Conservation (phyloP, 805 yeast species). For the Maudiozyma bulderi region DNA sequence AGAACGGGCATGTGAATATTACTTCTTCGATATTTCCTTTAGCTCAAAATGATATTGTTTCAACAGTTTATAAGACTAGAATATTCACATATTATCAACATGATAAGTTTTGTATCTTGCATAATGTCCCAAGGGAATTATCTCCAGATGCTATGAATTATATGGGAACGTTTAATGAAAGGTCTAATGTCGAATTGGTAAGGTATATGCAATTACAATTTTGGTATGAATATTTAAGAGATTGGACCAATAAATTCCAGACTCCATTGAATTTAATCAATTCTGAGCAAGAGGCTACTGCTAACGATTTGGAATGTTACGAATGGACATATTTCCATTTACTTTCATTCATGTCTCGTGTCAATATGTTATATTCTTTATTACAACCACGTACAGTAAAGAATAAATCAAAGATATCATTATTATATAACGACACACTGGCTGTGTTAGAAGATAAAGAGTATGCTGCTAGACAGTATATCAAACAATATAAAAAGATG, state of each 20-base stretch:
- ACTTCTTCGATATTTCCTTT: neutral
- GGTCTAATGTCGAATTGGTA: neutral
- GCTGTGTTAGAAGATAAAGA: neutral
- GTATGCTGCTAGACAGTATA: neutral
- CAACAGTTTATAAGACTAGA: neutral
- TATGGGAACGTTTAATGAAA: neutral
- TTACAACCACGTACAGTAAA: neutral
- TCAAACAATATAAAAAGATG: neutral
- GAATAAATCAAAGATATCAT: neutral
- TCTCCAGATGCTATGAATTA: neutral
- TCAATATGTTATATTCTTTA: neutral
- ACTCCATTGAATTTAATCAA: neutral
- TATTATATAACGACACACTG: neutral
- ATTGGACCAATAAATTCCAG: neutral
- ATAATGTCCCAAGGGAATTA: neutral
- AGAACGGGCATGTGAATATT: neutral
- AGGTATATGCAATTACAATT: neutral
- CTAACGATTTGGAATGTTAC: neutral
- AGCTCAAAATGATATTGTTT: neutral
- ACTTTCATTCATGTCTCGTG: neutral
- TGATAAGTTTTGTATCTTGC: neutral
- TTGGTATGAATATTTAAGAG: neutral
- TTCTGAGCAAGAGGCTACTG: neutral
- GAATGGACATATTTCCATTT: neutral
- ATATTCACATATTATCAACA: neutral